Conservation (phyloP, 352 stramenopile species). For the Phytophthora kernoviae region DNA sequence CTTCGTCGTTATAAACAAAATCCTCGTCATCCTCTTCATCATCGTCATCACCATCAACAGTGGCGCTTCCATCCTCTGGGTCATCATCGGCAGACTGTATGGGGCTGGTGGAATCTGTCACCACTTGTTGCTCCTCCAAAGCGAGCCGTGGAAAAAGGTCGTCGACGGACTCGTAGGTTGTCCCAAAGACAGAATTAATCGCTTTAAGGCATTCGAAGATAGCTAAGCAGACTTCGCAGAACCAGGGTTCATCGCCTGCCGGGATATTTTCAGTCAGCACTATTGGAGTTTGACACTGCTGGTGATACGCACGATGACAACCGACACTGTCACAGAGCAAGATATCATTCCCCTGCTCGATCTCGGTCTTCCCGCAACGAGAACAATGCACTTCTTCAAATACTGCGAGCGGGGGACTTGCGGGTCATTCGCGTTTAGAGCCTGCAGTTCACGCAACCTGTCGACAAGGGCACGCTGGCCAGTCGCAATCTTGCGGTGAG, state of each 20-base stretch:
- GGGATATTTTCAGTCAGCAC: constrained; percentile 70
- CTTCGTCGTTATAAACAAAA: constrained; percentile 35
- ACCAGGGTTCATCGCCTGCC: constrained; percentile 71
- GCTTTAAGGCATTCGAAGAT: constrained; percentile 81
- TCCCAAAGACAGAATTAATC: constrained; percentile 81
- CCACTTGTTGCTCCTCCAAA: constrained; percentile 35
- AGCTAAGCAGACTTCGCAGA: constrained; percentile 77
- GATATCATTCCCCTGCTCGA: constrained; percentile 80
- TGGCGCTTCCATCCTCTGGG: constrained; percentile 12
- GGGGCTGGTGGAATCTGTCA: constrained; percentile 14
- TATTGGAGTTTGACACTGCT: constrained; percentile 70
- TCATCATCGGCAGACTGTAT: constrained; percentile 32
- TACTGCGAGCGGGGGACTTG: constrained; percentile 52
- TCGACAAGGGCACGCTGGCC: constrained; percentile 61
- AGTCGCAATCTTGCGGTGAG: constrained; percentile 56
- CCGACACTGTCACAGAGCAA: constrained; percentile 78
- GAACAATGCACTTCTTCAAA: constrained; percentile 80
- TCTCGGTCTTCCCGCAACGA: constrained; percentile 67
- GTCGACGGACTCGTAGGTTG: constrained; percentile 65
- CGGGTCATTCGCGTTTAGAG: constrained; percentile 45
- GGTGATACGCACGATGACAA: constrained; percentile 83
- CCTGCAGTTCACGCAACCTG: constrained; percentile 48
- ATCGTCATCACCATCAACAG: constrained; percentile 40
- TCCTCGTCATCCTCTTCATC: constrained; percentile 66
- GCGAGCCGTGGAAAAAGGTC: constrained; percentile 58